Base-by-base conservation (phyloP, 345 rosid species). In the Eucalyptus erythrocorys region DNA sequence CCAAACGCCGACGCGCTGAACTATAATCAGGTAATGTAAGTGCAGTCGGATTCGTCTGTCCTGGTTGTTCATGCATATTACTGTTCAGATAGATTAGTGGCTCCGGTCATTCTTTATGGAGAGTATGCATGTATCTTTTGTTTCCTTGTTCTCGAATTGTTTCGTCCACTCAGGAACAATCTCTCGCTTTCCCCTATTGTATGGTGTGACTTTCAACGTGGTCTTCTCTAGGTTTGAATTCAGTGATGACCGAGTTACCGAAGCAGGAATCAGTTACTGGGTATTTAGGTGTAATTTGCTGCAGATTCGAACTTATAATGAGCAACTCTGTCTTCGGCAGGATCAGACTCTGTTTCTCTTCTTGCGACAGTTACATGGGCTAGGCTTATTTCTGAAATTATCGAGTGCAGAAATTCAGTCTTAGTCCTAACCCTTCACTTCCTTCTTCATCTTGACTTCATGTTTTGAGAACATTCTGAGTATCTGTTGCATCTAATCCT, bases 1-100 rank as follows among this genome's bases (percentile, higher is more conserved):
- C 91, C 93, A 17, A 90, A 86, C 42, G 91, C 91, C 2, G 94
- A 93, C 81, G 92, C 90, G 51, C 86, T 94, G 88, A 94, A 94
- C 86, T 94, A 94, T 88, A 90, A 93, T 87, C 96, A 93, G 96
- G 96, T 92, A 85, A 17, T 6, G 10, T 13, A 5, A 40, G 82
- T 37, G 27, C 30, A 37, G 47, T 76, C 3, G 27, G 27, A 76
- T 37, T 37, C 24, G 15, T 40, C 47, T 76, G 84, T 76, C 84
- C 47, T 76, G 47, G 3, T 21, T 40, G 26, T 76, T 76, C 84
- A 4, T 40, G 47, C 47, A 37, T 76, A 5, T 76, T 11, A 40
- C 47, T 76, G 16, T 76, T 40, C 84, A 40, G 81, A 68, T 19
- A 17, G 81, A 34, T 68, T 34, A 68, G 81, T 34, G 81, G 81